Percentiles rank a stretch among this genome's conserved stretches.
Conservation (phyloP, 2,329 filamentous ascomycete genomes). For the Monosporascus ibericus region DNA sequence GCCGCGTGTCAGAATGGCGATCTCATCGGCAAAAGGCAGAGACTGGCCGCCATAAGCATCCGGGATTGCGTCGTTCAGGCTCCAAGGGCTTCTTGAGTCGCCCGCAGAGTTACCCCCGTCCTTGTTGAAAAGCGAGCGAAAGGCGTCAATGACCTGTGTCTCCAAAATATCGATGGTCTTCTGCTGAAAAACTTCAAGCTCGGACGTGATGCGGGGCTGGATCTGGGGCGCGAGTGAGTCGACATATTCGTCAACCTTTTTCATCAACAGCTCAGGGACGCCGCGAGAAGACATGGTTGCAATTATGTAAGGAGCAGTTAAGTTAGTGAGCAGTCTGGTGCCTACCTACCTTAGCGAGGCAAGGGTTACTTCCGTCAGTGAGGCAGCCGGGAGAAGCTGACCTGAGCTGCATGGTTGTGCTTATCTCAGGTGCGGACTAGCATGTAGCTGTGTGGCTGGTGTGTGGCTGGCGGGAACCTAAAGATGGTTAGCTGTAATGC, state of each 20-base stretch:
- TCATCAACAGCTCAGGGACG: conserved; percentile 37
- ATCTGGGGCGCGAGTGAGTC: conserved; percentile 41
- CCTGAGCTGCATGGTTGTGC: no score
- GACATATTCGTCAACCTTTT: conserved; percentile 40
- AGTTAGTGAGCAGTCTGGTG: no score
- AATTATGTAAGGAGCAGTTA: no score
- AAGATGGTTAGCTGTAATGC: no score
- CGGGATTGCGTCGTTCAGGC: conserved; percentile 28
- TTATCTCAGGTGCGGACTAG: no score
- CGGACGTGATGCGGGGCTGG: conserved; percentile 37
- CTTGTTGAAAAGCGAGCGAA: conserved; percentile 37
- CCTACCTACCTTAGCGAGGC: no score
- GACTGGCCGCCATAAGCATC: conserved; percentile 35
- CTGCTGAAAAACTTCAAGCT: conserved; percentile 37
- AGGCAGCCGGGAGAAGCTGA: no score
- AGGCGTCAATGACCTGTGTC: conserved; percentile 37
- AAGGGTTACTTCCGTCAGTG: no score
- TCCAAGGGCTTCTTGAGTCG: conserved; percentile 8
- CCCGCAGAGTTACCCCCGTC: conserved; percentile 14
- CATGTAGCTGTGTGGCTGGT: no score
- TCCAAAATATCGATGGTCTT: conserved; percentile 41
- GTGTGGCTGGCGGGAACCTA: no score
- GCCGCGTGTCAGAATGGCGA: conserved; percentile 33
- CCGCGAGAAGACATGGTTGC: conserved; percentile 29
- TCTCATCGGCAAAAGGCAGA: conserved; percentile 40